Base-by-base conservation (phyloP, 2,329 filamentous ascomycete genomes). In the Scedosporium dehoogii region DNA sequence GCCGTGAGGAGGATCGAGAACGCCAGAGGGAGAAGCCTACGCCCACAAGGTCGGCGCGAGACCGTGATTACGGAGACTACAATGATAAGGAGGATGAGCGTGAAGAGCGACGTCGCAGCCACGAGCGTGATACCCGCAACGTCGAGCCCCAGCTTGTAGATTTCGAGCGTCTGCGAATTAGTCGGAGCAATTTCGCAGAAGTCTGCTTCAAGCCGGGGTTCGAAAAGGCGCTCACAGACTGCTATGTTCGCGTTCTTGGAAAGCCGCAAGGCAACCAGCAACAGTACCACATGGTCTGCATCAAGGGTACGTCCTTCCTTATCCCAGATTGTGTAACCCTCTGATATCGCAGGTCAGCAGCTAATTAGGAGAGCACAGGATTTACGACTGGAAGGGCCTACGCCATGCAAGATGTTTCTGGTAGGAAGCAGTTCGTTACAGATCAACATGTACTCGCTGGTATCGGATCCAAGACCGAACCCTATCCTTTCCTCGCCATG, bases 151-250 rank as follows among this genome's bases (percentile, higher is more conserved):
- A 89, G 42, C 78, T 96, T 21, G 82, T 82, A n/a, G 91, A 97
- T 72, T 86, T 93, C 66, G 89, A 97, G 71, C 85, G 90, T 59
- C 85, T 93, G 61, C 86, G 91, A 63, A 84, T 99, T 63, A 91
- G 92, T 59, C 85, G 94, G 65, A 89, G 85, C 67, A 90, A 92
- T 70, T 96, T 99, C 73, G 88, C 89, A 6, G 86, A 93, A 70
- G 89, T 96, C 62, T 97, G 92, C 80, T 96, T 96, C 77, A 93
- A 92, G 68, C 94, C 94, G 10, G 88, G 88, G 3, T 97, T 99
- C 67, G 90, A 96, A 62, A 78, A 89, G 7, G 83, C 89, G 33
- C 89, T 97, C 69, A 85, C 81, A 16, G 91, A 91, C 60, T 96
- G 92, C 73, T 99, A 89, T 72, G 88, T 88, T 44, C 90, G 94